These are phyloP conservation scores for Oryza glaberrima DNA, from an alignment of 176 grass and related monocot species.

Conservation along the genomic window DNA sequence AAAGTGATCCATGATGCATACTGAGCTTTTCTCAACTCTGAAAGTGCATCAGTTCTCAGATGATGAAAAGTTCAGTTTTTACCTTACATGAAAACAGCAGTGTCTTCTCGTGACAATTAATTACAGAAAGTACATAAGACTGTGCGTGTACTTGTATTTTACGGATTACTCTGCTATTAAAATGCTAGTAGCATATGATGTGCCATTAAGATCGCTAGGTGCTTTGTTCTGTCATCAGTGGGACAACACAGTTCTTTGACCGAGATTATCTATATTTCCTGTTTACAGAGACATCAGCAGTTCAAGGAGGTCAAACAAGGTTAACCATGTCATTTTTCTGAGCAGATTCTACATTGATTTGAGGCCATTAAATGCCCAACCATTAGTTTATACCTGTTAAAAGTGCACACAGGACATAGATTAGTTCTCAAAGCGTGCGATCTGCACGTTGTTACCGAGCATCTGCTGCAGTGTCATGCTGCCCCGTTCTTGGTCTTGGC, in stretches of 20 bases:
- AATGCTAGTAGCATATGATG: neutral
- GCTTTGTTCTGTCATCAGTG: constrained; percentile 38
- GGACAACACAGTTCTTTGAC: constrained; percentile 43
- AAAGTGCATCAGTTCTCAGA: neutral
- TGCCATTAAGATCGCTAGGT: constrained; percentile 18
- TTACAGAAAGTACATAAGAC: neutral
- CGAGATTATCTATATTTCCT: constrained; percentile 35
- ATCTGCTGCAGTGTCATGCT: constrained; percentile 10
- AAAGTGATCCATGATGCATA: constrained; percentile 1
- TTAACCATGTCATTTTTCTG: constrained; percentile 39
- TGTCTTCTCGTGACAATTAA: neutral
- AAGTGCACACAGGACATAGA: constrained; percentile 14
- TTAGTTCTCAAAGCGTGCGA: neutral
- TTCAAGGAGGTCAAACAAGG: constrained; percentile 70
- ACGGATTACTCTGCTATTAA: neutral
- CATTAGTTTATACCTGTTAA: constrained; percentile 29
- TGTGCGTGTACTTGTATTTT: neutral
- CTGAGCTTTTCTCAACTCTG: neutral
- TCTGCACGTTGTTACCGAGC: neutral
- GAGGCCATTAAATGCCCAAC: constrained; percentile 46
- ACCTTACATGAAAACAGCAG: neutral
- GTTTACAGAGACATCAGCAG: constrained; percentile 18
- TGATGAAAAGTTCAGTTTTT: neutral
- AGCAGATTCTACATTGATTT: constrained; percentile 8
- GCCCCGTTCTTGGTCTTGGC: constrained; percentile 16